Base-by-base conservation (phyloP, 2,329 filamentous ascomycete species). In the Tetracladium maxilliforme region DNA sequence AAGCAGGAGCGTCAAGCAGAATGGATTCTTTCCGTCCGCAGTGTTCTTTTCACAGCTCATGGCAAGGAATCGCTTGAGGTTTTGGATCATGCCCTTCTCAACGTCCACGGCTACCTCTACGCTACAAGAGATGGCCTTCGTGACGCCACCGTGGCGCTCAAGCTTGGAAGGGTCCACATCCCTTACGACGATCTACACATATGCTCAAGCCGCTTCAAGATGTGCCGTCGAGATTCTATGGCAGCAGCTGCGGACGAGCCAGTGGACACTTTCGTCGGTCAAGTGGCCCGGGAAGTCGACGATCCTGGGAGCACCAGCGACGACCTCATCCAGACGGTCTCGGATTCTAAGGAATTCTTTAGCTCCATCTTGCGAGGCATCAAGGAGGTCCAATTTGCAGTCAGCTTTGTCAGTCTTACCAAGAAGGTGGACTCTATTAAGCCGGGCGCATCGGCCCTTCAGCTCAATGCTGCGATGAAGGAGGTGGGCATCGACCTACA, bases 401-500 rank as follows among this genome's bases (percentile, higher is more conserved):
- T 95, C 43, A 87, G 87, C 49, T 90, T 87, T 48, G 67, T 94
- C 37, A 82, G 83, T 11, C 54, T 98, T 30, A 86, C 82, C 13
- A 90, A 84, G 48, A 75, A 73, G 39, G 64, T 94, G 9, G 63
- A 75, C 19, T 63, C 71, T 3, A 60, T 81, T 30, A 70, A 73
- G 33, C 63, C 75, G 4, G 62, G 64, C 4, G 70, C 75, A 15
- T 61, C 65, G n/a, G 75, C 82, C 4, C 65, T 93, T 6, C 71
- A 79, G 31, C 61, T 94, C 32, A 93, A 87, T 42, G 67, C 86
- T 22, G 84, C 87, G 6, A 92, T 93, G 68, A 95, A 98, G 48
- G 92, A 98, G 47, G 72, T 98, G 21, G 87, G 87, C 31, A 68
- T 98, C 44, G 90, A 98, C 44, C 58, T 98, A 20, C 77, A 95